Percentiles rank a stretch among this genome's conserved stretches.
Conservation (phyloP, 1,284 basidiomycete species). For the Pyrrhoderma lamaoense region DNA sequence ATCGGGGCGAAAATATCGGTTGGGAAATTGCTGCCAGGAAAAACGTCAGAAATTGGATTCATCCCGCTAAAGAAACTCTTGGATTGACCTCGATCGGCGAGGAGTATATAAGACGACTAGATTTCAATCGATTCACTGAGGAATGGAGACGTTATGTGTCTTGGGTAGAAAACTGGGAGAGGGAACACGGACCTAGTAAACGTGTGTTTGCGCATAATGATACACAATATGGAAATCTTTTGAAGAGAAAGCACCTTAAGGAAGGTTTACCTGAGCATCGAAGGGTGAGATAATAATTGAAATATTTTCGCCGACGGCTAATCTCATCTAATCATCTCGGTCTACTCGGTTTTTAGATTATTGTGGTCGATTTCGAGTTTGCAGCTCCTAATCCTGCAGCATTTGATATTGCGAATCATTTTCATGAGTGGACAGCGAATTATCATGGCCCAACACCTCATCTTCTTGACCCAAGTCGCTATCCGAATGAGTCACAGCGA, state of each 20-base stretch:
- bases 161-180: conserved; percentile 61
- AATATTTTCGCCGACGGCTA: conserved; percentile 10
- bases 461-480: conserved; percentile 57
- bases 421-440: conserved; percentile 91
- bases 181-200: conserved; percentile 44
- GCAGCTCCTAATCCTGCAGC: conserved; percentile 83
- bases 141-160: conserved; percentile 63
- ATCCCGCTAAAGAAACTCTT: conserved; percentile 56
- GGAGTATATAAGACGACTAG: conserved; percentile 39
- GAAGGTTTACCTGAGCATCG: conserved; percentile 54
- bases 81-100: conserved; percentile 42
- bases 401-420: conserved; percentile 94
- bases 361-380: conserved; percentile 95
- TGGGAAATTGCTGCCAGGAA: conserved; percentile 53
- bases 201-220: conserved; percentile 87
- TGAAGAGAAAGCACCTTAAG: conserved; percentile 57
- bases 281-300: conserved; percentile 41
- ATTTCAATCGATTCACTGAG: conserved; percentile 55
- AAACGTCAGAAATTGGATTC: conserved; percentile 60
- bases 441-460: conserved; percentile 77
- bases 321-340: neutral
- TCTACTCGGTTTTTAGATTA: conserved; percentile 46
- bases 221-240: conserved; percentile 88
- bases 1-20: conserved; percentile 38
- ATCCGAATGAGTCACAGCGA: conserved; percentile 70